Conservation (phyloP, 176 grass and related monocot species). For the Avena atlantica region DNA sequence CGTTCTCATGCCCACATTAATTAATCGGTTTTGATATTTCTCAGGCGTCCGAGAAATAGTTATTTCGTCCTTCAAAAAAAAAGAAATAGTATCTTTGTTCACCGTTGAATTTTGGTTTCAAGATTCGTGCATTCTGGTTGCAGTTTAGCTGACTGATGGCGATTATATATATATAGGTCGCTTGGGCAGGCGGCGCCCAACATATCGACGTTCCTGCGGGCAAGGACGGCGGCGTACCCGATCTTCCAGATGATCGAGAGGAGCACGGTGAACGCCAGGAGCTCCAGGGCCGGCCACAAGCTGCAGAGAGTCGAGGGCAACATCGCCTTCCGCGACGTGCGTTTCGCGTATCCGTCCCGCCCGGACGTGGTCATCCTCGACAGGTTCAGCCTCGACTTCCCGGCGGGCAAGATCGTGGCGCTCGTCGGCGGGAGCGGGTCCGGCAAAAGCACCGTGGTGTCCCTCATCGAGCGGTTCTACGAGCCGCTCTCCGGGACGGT, state of each 20-base stretch:
- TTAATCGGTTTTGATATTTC: too few species aligned
- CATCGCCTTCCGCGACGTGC: constrained; percentile 71
- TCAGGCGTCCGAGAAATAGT: too few species aligned
- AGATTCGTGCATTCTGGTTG: too few species aligned
- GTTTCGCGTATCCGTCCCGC: constrained; percentile 85
- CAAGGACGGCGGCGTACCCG: constrained; percentile 78
- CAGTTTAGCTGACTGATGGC: neutral
- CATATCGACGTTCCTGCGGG: constrained; percentile 85
- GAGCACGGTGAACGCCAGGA: constrained; percentile 64
- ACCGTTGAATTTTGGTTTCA: too few species aligned
- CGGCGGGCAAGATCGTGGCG: constrained; percentile 79
- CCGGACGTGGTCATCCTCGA: constrained; percentile 86
- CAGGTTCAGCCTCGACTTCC: constrained; percentile 73
- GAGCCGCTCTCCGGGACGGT: constrained; percentile 71
- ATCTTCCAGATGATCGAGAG: constrained; percentile 99
- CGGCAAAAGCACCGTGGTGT: constrained; percentile 95
- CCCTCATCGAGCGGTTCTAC: constrained; percentile 96
- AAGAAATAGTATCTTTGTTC: too few species aligned
- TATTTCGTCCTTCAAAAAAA: too few species aligned
- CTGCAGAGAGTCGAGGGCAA: constrained; percentile 65
- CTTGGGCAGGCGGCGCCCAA: constrained; percentile 87
- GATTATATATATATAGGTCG: constrained; percentile 46
- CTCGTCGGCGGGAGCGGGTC: constrained; percentile 91
- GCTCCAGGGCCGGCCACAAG: constrained; percentile 55
- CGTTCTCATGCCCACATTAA: neutral